Base-by-base conservation (phyloP, 192 early-diverging fungal genomes). In the Coemansia sp. region DNA sequence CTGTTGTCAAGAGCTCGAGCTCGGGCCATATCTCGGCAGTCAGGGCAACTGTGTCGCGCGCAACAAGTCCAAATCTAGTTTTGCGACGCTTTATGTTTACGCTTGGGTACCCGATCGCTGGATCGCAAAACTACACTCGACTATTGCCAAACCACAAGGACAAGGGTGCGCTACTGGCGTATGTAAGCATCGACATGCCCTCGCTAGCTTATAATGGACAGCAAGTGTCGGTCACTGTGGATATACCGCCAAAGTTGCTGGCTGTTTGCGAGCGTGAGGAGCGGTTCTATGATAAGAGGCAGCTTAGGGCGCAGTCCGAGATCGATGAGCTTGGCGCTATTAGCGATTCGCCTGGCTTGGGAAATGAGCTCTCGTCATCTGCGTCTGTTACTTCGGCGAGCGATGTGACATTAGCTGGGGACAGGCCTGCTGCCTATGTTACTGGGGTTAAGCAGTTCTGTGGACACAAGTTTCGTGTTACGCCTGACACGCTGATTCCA, bases 401-500 rank as follows among this genome's bases (percentile, higher is more conserved):
- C 44, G 78, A 74, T 12, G 62, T 74, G 9, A 84, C 81, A 4
- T 71, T 88, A 39, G 83, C 84, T 3, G 86, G 89, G 61, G 75
- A 84, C 33, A 68, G 31, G 49, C 73, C 74, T n/a, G 72, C 70
- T 29, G 68, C 75, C 24, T 72, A 76, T 50, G 44, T 78, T 27
- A 47, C 78, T 4, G 81, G 81, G 0, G 34, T 41, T 5, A 79
- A 91, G 80, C 77, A 88, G 2, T 93, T 93, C 61, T 89, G 66
- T 57, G 85, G 85, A 0, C 65, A 81, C 60, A 52, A 60, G 3
- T 93, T 92, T 62, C 73, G 73, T n/a, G 87, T 94, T 16, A 85
- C 86, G 0, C 74, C 79, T 1, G 81, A 87, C 31, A 90, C 89
- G n/a, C 68, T 94, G 22, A 92, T 94, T 62, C 92, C 92, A 12